phyloP scores from a whole-genome alignment of 164 flowering plant genomes.

The Warburgia ugandensis region DNA sequence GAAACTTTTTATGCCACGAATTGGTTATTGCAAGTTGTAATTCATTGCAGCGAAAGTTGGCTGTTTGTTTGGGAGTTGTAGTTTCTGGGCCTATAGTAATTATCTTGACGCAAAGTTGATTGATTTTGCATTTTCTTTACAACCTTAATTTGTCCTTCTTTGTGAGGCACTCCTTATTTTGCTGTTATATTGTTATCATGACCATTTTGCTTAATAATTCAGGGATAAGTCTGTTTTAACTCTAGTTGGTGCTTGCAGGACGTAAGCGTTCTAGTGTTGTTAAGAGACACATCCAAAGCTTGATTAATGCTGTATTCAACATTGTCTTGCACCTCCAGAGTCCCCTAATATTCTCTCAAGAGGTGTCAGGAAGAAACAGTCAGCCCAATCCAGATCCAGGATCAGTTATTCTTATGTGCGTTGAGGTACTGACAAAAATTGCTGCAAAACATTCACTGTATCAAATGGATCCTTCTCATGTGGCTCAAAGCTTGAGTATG shows the following conservation, averaged over 20 bases:
- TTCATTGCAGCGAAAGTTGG: too few relatives aligned
- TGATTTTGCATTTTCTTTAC: too few relatives aligned
- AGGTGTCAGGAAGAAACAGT: conserved; percentile 7
- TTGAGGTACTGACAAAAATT: conserved; percentile 62
- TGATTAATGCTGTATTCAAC: conserved; percentile 52
- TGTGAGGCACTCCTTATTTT: too few relatives aligned
- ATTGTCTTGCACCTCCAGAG: conserved; percentile 69
- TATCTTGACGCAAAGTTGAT: too few relatives aligned
- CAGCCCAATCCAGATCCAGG: conserved; percentile 65
- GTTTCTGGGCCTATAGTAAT: too few relatives aligned
- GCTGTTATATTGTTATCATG: not conserved
- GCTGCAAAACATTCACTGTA: conserved; percentile 53
- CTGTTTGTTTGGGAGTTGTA: too few relatives aligned
- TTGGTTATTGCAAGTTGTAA: too few relatives aligned
- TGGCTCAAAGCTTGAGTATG: conserved; percentile 48
- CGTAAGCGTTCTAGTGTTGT: conserved; percentile 47
- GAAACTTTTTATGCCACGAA: too few relatives aligned
- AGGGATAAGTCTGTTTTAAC: not conserved
- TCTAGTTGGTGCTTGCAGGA: conserved; percentile 35
- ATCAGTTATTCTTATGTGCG: conserved; percentile 74
- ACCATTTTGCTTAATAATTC: not conserved
- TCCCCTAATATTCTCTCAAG: conserved; percentile 45
- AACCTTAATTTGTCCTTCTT: too few relatives aligned
- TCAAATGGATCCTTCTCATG: conserved; percentile 49
- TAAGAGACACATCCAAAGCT: conserved; percentile 47